phyloP scores from a whole-genome alignment of 305 asterid species.

The Andrographis paniculata region DNA sequence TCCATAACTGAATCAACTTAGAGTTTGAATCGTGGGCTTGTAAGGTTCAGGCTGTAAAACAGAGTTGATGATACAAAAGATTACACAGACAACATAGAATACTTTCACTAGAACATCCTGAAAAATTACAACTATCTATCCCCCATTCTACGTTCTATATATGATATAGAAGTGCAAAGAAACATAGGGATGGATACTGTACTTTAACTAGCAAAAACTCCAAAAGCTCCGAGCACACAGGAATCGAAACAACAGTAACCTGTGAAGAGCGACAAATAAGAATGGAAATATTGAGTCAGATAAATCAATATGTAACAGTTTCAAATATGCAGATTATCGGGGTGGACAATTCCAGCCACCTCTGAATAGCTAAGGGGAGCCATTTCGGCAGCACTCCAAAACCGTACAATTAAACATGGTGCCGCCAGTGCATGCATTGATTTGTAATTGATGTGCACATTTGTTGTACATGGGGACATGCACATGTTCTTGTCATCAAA shows the following conservation, averaged over 20 bases:
- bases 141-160: constrained; percentile 22
- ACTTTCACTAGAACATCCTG: constrained; percentile 12
- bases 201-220: constrained; percentile 17
- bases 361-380: not conserved
- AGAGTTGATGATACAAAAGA: not conserved
- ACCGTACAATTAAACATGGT: not conserved
- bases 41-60: constrained; percentile 2
- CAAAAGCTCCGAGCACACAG: constrained; percentile 13
- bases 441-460: not conserved
- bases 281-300: not conserved
- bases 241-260: constrained; percentile 17
- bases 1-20: not conserved
- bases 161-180: constrained; percentile 14
- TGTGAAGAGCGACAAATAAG: constrained; percentile 16
- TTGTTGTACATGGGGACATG: not conserved
- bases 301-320: constrained; percentile 8
- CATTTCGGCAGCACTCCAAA: not conserved
- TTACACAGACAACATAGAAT: constrained; percentile 17
- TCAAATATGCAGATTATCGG: not conserved
- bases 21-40: not conserved
- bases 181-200: constrained; percentile 20
- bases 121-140: constrained; percentile 28
- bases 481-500: not conserved
- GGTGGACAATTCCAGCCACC: too few species aligned
- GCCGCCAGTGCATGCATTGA: not conserved